Evolutionary conservation across 2,329 filamentous ascomycete species (phyloP).

Genomic region (Sporothrix schenckii): DNA sequence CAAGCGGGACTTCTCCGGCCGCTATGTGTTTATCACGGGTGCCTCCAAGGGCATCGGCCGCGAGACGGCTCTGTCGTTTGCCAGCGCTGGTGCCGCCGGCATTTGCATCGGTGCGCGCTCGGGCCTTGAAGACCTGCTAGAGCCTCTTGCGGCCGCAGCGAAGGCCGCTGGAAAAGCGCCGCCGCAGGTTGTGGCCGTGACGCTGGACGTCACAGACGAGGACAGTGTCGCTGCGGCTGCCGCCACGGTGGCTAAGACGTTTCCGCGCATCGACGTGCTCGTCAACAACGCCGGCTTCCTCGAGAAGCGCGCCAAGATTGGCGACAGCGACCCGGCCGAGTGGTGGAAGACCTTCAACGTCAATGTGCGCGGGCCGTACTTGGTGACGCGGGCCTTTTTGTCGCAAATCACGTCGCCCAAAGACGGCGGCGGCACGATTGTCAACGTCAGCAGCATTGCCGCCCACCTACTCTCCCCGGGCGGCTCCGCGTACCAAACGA

Average conservation of each 20-base stretch:
- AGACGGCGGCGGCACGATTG: constrained; percentile 45
- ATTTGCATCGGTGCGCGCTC: constrained; percentile 58
- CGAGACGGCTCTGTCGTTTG: constrained; percentile 48
- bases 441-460: constrained; percentile 48
- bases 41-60: constrained; percentile 39
- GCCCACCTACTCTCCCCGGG: constrained; percentile 43
- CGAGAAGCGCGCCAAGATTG: constrained; percentile 43
- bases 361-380: constrained; percentile 55
- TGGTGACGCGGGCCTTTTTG: constrained; percentile 53
- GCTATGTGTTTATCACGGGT: constrained; percentile 40
- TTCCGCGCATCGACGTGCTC: constrained; percentile 47
- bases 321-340: constrained; percentile 47
- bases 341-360: constrained; percentile 55
- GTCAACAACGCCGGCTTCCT: constrained; percentile 50
- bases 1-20: constrained; percentile 37
- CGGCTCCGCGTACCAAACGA: constrained; percentile 51
- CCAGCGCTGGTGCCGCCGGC: constrained; percentile 51
- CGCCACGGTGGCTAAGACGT: constrained; percentile 39
- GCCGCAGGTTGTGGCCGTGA: constrained; percentile 40
- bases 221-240: constrained; percentile 44
- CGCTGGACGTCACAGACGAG: constrained; percentile 45
- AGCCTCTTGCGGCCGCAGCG: constrained; percentile 46
- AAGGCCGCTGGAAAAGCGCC: constrained; percentile 38
- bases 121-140: constrained; percentile 46
- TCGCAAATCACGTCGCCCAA: constrained; percentile 47